Evolutionary conservation across 148 eudicot genomes (phyloP).

Genomic region (Chenopodium formosanum): DNA sequence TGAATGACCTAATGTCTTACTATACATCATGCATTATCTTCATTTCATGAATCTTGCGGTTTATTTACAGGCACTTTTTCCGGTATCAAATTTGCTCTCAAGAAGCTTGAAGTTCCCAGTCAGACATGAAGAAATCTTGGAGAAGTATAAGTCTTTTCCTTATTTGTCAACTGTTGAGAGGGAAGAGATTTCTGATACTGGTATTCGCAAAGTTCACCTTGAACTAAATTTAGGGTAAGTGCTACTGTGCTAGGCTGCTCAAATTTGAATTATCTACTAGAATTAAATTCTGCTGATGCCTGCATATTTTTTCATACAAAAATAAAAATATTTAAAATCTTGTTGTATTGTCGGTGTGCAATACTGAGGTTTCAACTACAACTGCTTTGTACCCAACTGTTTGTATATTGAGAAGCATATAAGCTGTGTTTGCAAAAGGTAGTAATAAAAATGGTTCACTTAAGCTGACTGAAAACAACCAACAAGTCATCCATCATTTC

Average conservation of each 20-base stretch:
- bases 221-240: constrained; percentile 81
- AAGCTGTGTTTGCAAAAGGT: not conserved
- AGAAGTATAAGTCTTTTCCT: constrained; percentile 62
- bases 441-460: not conserved
- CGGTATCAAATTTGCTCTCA: constrained; percentile 65
- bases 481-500: not conserved
- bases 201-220: constrained; percentile 59
- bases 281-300: not conserved
- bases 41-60: not conserved
- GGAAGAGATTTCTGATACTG: constrained; percentile 40
- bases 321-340: too few relatives aligned
- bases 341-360: not conserved
- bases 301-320: not conserved
- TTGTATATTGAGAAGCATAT: not conserved
- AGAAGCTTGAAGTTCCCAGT: constrained; percentile 68
- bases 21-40: not conserved
- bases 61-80: constrained; percentile 68
- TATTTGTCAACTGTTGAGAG: constrained; percentile 49
- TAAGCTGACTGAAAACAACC: not conserved
- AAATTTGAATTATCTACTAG: not conserved
- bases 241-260: not conserved
- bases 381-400: not conserved
- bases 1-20: not conserved
- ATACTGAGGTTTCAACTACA: not conserved
- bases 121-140: constrained; percentile 44